Evolutionary conservation across 1,139 yeast species (phyloP).

Genomic region (Debaryomyces nepalensis): DNA sequence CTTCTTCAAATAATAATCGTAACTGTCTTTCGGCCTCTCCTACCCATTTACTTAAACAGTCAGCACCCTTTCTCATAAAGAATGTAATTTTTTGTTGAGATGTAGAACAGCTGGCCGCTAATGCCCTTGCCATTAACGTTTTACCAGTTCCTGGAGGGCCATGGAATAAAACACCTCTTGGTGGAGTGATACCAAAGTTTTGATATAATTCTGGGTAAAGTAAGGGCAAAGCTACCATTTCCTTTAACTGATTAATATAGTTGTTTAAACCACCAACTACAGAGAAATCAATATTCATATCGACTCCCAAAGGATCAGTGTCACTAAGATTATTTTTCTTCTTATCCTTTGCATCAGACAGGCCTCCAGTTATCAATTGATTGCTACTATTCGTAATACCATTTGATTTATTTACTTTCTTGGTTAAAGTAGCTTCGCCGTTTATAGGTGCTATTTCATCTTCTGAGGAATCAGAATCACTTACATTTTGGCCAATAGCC

Average conservation of each 20-base stretch:
- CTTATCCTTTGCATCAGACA: conserved; percentile 31
- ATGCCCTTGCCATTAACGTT: conserved; percentile 95
- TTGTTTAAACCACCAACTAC: conserved; percentile 93
- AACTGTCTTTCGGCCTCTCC: conserved; percentile 98
- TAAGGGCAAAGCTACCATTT: conserved; percentile 94
- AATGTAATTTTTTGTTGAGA: conserved; percentile 85
- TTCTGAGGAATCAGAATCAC: conserved; percentile 76
- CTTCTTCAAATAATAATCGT: conserved; percentile 90
- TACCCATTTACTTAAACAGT: conserved; percentile 96
- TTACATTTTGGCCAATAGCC: conserved; percentile 54
- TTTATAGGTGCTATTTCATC: conserved; percentile 53
- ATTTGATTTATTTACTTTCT: conserved; percentile 25
- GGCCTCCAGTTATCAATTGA: conserved; percentile 43
- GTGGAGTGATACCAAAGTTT: conserved; percentile 91
- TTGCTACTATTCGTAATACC: conserved; percentile 28
- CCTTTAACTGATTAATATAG: conserved; percentile 89
- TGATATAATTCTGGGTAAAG: conserved; percentile 93
- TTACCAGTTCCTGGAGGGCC: conserved; percentile 99
- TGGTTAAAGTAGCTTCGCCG: conserved; percentile 41
- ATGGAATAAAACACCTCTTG: conserved; percentile 95
- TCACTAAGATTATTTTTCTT: conserved; percentile 83
- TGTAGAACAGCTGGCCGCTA: conserved; percentile 93
- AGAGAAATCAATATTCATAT: conserved; percentile 87
- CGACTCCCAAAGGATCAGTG: conserved; percentile 93
- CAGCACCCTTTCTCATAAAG: conserved; percentile 99